phyloP scores from a whole-genome alignment of 1,284 basidiomycete species.

The Ceratorhiza oryzae-sativae region DNA sequence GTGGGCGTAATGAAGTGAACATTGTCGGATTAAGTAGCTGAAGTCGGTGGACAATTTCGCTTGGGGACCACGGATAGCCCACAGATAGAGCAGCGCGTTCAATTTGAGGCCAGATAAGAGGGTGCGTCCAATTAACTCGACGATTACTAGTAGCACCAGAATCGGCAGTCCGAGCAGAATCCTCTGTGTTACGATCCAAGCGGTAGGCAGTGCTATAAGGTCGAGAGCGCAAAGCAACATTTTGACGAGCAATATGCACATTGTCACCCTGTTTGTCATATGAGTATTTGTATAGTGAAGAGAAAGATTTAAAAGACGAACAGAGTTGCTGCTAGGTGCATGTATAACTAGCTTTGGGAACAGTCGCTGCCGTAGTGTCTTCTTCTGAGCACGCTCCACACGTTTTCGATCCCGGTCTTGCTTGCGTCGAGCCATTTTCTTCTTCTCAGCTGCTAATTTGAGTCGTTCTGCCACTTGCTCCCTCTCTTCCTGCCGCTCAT shows the following conservation, averaged over 20 bases:
- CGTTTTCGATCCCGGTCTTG: neutral
- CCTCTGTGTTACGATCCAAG: neutral
- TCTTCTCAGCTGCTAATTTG: neutral
- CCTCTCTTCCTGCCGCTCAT: neutral
- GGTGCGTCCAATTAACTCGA: slow-evolving; percentile 19
- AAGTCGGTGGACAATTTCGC: neutral
- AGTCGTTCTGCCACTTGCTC: neutral
- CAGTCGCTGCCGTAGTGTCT: neutral
- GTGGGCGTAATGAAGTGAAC: neutral
- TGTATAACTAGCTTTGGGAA: neutral
- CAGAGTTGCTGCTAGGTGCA: neutral
- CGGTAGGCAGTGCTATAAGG: neutral
- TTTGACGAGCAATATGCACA: neutral
- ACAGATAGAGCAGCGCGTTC: neutral
- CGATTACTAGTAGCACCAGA: neutral
- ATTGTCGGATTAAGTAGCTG: neutral
- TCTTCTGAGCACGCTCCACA: neutral
- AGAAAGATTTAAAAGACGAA: neutral
- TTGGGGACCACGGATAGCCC: slow-evolving; percentile 4
- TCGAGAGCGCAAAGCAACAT: neutral
- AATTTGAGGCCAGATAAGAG: slow-evolving; percentile 26
- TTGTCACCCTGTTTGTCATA: neutral
- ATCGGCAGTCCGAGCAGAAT: neutral
- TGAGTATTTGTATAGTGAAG: neutral
- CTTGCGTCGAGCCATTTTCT: neutral